A percentile compares a stretch with the other conserved stretches of the same genome.
Conservation (phyloP, 768 basidiomycete genomes). For the Artomyces pyxidatus region DNA sequence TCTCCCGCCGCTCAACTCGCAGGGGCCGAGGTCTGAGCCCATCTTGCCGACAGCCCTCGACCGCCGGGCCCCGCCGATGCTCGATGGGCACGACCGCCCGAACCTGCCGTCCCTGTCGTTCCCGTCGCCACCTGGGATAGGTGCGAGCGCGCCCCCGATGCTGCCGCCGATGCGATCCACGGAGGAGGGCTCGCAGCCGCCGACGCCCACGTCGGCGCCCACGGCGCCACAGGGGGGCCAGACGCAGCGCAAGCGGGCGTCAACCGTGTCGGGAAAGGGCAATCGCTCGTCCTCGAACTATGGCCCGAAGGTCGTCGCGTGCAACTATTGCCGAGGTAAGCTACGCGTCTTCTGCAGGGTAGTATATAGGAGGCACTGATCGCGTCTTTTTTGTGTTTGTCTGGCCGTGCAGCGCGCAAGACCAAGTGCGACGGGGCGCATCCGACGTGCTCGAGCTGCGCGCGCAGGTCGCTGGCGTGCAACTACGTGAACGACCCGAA, state of each 20-base stretch:
- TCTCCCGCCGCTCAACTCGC: slow-evolving; percentile 3
- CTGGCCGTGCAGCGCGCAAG: slow-evolving; percentile 56
- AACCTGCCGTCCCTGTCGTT: slow-evolving; percentile 13
- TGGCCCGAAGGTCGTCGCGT: slow-evolving; percentile 81
- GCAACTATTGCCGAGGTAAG: slow-evolving; percentile 83
- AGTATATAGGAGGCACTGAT: not conserved
- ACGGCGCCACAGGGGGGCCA: slow-evolving; percentile 11
- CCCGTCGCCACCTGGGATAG: slow-evolving; percentile 8
- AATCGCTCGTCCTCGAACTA: slow-evolving; percentile 50
- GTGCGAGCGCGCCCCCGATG: slow-evolving; percentile 15
- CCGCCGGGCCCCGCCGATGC: slow-evolving; percentile 7
- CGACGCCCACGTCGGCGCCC: slow-evolving; percentile 28
- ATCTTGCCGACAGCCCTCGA: slow-evolving; percentile 8
- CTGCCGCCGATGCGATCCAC: slow-evolving; percentile 18
- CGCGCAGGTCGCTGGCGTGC: slow-evolving; percentile 66
- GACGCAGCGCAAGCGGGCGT: slow-evolving; percentile 47
- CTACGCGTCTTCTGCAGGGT: slow-evolving; percentile 8
- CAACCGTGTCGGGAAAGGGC: slow-evolving; percentile 51
- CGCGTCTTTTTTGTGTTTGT: slow-evolving; percentile 3
- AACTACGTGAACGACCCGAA: slow-evolving; percentile 68
- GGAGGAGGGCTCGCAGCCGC: slow-evolving; percentile 17
- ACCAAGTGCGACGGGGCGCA: slow-evolving; percentile 86
- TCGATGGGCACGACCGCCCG: slow-evolving; percentile 11
- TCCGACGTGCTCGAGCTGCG: slow-evolving; percentile 77
- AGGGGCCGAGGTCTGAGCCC: slow-evolving; percentile 18